These are phyloP conservation scores for Leishmania turanica DNA, from an alignment of 208 protist species.

Conservation along the genomic window DNA sequence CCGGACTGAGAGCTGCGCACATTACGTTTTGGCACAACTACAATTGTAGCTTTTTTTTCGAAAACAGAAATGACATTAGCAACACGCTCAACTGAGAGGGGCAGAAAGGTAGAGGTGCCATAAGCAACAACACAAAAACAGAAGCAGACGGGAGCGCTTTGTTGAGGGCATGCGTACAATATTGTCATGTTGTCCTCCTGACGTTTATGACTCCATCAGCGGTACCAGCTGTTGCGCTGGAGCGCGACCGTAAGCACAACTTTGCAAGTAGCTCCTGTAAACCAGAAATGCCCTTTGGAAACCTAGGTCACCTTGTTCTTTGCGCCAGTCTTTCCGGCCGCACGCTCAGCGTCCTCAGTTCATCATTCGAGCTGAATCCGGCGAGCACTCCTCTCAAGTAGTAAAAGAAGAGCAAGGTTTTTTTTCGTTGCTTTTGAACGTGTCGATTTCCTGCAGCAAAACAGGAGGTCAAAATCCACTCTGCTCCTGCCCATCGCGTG, in stretches of 20 bases:
- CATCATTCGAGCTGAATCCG: not conserved
- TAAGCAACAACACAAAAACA: not conserved
- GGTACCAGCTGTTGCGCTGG: not conserved
- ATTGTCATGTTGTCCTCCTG: not conserved
- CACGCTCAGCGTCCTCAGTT: not conserved
- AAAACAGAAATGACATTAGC: not conserved
- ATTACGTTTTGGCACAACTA: not conserved
- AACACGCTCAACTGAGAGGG: not conserved
- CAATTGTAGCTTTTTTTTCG: not conserved
- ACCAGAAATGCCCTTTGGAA: too few relatives aligned
- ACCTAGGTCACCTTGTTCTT: not conserved
- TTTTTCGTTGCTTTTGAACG: not conserved
- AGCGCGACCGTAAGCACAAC: not conserved
- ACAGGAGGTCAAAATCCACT: not conserved
- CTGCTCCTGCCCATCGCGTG: not conserved
- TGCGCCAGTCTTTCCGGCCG: not conserved
- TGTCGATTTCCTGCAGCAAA: not conserved
- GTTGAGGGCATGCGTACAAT: not conserved
- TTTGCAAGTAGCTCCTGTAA: not conserved
- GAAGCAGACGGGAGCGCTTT: not conserved
- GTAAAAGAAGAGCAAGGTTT: too few relatives aligned
- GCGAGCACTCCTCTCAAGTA: not conserved
- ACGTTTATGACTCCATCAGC: not conserved
- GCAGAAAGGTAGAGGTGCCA: not conserved
- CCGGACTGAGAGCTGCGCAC: constrained; percentile 30